Percentiles rank a stretch among this genome's conserved stretches.
Evolutionary conservation across 2,329 filamentous ascomycete genomes (phyloP).

Genomic region (Fusarium caatingaense): DNA sequence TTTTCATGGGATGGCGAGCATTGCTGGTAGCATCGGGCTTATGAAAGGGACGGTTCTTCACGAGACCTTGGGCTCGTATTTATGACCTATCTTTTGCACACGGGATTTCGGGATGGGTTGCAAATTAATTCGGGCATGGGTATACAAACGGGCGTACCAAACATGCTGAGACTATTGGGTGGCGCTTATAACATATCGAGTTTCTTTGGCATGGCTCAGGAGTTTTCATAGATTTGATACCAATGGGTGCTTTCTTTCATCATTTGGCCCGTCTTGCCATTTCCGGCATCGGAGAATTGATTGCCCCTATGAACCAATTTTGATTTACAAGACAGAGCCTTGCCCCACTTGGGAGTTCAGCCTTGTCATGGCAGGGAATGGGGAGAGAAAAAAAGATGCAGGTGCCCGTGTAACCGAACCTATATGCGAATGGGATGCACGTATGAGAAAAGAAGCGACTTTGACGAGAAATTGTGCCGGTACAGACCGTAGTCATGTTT

Average conservation of each 20-base stretch:
- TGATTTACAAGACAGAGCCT: constrained; percentile 36
- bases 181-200: neutral
- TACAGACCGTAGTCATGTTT: neutral
- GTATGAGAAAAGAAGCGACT: neutral
- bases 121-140: constrained; percentile 18
- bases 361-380: neutral
- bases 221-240: constrained; percentile 1
- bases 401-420: neutral
- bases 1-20: constrained; percentile 10
- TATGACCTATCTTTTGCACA: constrained; percentile 10
- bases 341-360: neutral
- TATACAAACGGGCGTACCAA: constrained; percentile 18
- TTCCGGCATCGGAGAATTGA: constrained; percentile 29
- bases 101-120: constrained; percentile 17
- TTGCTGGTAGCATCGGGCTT: constrained; percentile 5
- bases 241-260: neutral
- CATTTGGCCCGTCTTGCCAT: neutral
- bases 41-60: constrained; percentile 5
- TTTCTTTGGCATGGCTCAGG: neutral
- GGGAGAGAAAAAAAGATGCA: neutral
- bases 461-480: neutral
- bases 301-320: constrained; percentile 39
- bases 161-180: constrained; percentile 2
- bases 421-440: neutral
- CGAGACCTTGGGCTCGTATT: constrained; percentile 8